phyloP scores from a whole-genome alignment of 148 eudicot species.

The Gaultheria prostrata region DNA sequence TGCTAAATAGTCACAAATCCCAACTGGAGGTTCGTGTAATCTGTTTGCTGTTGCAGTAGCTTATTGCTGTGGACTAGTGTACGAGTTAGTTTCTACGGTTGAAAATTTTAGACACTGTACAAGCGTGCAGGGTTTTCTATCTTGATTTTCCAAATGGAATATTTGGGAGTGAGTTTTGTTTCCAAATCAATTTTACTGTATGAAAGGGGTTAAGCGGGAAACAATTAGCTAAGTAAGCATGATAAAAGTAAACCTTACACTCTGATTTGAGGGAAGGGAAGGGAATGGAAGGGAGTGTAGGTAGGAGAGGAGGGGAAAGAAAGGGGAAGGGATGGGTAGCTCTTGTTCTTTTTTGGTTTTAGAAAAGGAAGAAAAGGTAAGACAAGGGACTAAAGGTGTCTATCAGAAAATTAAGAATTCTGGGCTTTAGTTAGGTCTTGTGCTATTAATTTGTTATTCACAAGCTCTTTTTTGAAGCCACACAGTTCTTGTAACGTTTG shows the following conservation, averaged over 20 bases:
- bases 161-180: neutral
- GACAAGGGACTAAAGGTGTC: neutral
- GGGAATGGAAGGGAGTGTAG: neutral
- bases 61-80: neutral
- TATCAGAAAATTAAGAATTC: neutral
- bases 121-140: neutral
- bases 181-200: neutral
- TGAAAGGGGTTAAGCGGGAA: neutral
- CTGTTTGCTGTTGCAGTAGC: slow-evolving; percentile 1
- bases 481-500: neutral
- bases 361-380: neutral
- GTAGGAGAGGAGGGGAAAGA: neutral
- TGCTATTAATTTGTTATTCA: neutral
- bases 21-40: slow-evolving; percentile 61
- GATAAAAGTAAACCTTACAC: neutral
- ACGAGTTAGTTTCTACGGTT: neutral
- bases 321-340: neutral
- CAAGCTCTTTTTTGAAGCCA: neutral
- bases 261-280: neutral
- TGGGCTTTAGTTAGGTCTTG: neutral
- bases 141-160: neutral
- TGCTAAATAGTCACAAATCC: slow-evolving; percentile 49
- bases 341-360: neutral
- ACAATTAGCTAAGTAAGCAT: neutral
- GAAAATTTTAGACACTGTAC: neutral